Evolutionary conservation across 2,329 filamentous ascomycete genomes (phyloP), one percentile per base, ranked within the genome.

Genomic region (Pseudogymnoascus sp.): DNA sequence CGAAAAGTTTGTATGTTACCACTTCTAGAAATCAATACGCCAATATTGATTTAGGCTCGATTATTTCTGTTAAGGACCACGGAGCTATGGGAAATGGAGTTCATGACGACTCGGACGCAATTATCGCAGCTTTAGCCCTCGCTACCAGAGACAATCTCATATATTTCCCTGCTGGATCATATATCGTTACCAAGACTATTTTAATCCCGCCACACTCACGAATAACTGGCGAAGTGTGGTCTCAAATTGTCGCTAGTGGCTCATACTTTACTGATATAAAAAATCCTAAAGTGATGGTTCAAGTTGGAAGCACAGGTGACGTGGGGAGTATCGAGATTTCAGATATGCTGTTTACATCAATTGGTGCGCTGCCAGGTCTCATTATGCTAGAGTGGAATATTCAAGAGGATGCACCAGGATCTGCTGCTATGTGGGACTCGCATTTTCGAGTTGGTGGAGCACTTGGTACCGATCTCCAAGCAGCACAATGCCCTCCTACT

Each of bases 51-150:
- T 7, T 59, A 10, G 58, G 41, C 0, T 6, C n/a, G 10, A 50
- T 64, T 31, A 35, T 60, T 9, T 24, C 89, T 65, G 87, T 90
- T 50, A 84, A 81, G 74, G 86, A 89, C 68, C 89, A 82, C 67
- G 88, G 88, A 40, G 88, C 88, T 54, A 81, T 77, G 64, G 83
- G 83, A 65, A 83, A 87, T 67, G 86, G 85, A 6, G 73, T 76
- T 0, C 87, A 86, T 13, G 92, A 97, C 71, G 91, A 96, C 71
- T 95, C 91, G 0, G 62, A 74, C 0, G 89, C 91, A 63, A 54
- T 65, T 41, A 44, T 63, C 15, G 13, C 11, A 8, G 60, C 62
- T 10, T 24, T 66, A 1, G 36, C 47, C 4, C 57, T 44, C 7
- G n/a, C 15, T 17, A 31, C 21, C 13, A 31, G 26, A n/a, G 74